Percentiles rank a stretch among this genome's conserved stretches.
These are phyloP conservation scores for Phaseolus coccineus DNA, from an alignment of 331 rosid species.

Conservation along the genomic window DNA sequence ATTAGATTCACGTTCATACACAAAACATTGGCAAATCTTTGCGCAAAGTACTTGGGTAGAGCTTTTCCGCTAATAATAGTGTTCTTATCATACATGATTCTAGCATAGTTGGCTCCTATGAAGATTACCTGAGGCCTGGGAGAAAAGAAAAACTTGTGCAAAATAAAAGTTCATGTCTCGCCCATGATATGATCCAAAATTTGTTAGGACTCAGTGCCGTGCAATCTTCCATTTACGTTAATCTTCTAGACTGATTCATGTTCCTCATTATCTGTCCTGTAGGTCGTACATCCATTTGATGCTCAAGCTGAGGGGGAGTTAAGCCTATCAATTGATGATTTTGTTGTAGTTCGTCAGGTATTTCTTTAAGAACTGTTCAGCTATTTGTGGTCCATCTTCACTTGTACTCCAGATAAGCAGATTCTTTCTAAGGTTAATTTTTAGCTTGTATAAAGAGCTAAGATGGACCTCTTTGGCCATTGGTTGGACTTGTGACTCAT, in stretches of 20 bases:
- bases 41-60: neutral
- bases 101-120: neutral
- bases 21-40: constrained; percentile 14
- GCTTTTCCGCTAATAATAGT: neutral
- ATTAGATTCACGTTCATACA: neutral
- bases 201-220: constrained; percentile 2
- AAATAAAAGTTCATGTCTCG: neutral
- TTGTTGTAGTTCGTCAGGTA: constrained; percentile 89
- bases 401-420: constrained; percentile 4
- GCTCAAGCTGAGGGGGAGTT: constrained; percentile 91
- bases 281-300: constrained; percentile 92
- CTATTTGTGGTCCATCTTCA: constrained; percentile 17
- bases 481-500: constrained; percentile 16
- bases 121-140: neutral
- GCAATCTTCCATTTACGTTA: constrained; percentile 1
- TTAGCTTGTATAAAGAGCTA: neutral
- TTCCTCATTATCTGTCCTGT: constrained; percentile 36
- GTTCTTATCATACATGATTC: neutral
- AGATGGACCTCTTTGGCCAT: neutral
- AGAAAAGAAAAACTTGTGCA: neutral
- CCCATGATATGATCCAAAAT: constrained; percentile 19
- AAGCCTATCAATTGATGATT: constrained; percentile 77
- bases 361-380: constrained; percentile 21
- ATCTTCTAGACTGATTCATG: constrained; percentile 38
- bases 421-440: neutral